These are phyloP conservation scores for Cyclanthera cordifolia DNA, from an alignment of 306 rosid genomes.

Conservation along the genomic window DNA sequence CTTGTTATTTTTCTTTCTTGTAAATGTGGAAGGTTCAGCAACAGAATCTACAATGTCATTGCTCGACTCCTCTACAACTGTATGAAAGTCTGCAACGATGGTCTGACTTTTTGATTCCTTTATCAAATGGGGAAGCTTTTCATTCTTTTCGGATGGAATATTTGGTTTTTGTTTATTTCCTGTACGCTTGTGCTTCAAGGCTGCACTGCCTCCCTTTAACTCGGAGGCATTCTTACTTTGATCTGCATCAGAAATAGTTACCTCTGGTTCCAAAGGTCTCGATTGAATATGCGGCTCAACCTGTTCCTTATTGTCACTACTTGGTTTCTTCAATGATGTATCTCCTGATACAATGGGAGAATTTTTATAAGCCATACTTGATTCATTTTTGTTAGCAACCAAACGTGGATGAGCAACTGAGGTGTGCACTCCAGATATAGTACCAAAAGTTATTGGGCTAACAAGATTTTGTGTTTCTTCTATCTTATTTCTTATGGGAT, in stretches of 20 bases:
- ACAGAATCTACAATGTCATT: conserved; percentile 24
- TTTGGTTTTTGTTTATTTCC: conserved; percentile 52
- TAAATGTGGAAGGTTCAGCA: conserved; percentile 34
- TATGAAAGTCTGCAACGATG: conserved; percentile 21
- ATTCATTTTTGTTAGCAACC: conserved; percentile 26
- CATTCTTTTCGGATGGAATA: conserved; percentile 33
- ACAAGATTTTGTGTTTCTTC: conserved; percentile 33
- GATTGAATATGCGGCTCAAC: conserved; percentile 25
- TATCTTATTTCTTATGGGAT: conserved; percentile 35
- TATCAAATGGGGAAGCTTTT: conserved; percentile 19
- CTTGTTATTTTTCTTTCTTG: conserved; percentile 55
- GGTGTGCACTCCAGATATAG: conserved; percentile 22
- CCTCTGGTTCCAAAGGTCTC: conserved; percentile 36
- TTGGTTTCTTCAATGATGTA: conserved; percentile 22
- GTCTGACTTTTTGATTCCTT: conserved; percentile 29
- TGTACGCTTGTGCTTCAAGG: conserved; percentile 50
- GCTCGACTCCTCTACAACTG: conserved; percentile 32
- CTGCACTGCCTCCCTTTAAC: conserved; percentile 32
- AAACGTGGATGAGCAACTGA: conserved; percentile 22
- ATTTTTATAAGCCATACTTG: conserved; percentile 22
- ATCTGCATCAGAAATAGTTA: conserved; percentile 24
- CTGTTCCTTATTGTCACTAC: conserved; percentile 27
- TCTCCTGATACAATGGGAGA: conserved; percentile 25
- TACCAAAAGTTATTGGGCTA: conserved; percentile 19
- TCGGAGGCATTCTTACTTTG: conserved; percentile 24